These are phyloP conservation scores for Leptosphaerulina australis DNA, from an alignment of 2,329 filamentous ascomycete genomes.

Conservation along the genomic window DNA sequence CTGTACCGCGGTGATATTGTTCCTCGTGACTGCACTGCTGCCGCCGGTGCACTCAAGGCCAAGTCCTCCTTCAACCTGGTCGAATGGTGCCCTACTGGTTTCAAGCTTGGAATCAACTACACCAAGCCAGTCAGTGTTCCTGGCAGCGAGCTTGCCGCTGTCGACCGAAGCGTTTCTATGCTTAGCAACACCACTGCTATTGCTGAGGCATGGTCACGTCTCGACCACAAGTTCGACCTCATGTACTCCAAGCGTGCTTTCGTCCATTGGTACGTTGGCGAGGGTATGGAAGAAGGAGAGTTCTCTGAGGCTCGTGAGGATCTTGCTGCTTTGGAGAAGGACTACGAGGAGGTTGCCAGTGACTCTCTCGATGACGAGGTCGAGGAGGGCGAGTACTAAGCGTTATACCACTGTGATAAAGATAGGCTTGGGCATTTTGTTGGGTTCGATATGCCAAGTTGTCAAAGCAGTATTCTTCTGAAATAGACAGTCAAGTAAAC, in stretches of 20 bases:
- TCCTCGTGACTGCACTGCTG: conserved; percentile 70
- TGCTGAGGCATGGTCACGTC: conserved; percentile 73
- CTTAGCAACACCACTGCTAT: conserved; percentile 78
- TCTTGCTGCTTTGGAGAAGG: conserved; percentile 81
- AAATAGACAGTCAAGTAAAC: conserved; percentile 13
- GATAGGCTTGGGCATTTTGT: conserved; percentile 23
- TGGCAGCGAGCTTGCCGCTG: conserved; percentile 95
- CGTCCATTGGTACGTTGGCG: conserved; percentile 81
- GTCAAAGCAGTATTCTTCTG: conserved; percentile 6
- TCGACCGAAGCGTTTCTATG: conserved; percentile 91
- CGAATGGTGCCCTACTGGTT: conserved; percentile 76
- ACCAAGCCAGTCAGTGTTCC: conserved; percentile 86
- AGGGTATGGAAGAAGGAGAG: conserved; percentile 92
- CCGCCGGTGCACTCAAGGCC: conserved; percentile 71
- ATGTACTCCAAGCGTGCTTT: conserved; percentile 81
- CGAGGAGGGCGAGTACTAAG: conserved; percentile 57
- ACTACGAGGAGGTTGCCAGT: conserved; percentile 82
- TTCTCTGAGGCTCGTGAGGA: conserved; percentile 88
- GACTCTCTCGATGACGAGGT: conserved; percentile 67
- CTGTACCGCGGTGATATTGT: conserved; percentile 75
- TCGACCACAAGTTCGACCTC: conserved; percentile 77
- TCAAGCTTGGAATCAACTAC: conserved; percentile 79
- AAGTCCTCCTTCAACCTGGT: conserved; percentile 75
- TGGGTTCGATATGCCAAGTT: conserved; percentile 20
- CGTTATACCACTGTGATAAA: conserved; percentile 34